These are phyloP conservation scores for Discostella stelligera DNA, from an alignment of 352 stramenopile species.

Conservation along the genomic window DNA sequence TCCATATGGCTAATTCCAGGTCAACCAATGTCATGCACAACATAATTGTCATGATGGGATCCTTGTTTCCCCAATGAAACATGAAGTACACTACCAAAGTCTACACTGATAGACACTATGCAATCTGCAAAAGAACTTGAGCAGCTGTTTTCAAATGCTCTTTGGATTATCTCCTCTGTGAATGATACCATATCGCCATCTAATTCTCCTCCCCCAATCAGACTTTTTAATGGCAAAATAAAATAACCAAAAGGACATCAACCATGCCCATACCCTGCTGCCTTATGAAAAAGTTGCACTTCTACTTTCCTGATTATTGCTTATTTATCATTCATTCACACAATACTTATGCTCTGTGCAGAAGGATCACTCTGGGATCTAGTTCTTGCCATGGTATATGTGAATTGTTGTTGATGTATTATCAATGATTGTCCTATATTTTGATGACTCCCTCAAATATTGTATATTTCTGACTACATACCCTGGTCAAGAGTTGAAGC, in stretches of 20 bases:
- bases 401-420: not conserved
- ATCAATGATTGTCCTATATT: no score
- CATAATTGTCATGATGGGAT: not conserved
- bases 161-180: not conserved
- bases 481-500: no score
- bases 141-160: not conserved
- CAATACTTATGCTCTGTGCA: not conserved
- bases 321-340: not conserved
- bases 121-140: not conserved
- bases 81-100: not conserved
- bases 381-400: not conserved
- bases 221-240: not conserved
- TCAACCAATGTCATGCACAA: not conserved
- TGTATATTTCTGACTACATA: no score
- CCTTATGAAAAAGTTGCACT: not conserved
- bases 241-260: not conserved
- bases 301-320: not conserved
- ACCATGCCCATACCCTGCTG: not conserved
- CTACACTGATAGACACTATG: not conserved
- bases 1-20: not conserved
- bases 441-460: no score
- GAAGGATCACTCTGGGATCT: not conserved
- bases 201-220: not conserved
- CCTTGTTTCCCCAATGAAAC: not conserved
- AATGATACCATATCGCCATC: not conserved